Conservation (phyloP, 352 stramenopile species). For the Pythium chondricola region DNA sequence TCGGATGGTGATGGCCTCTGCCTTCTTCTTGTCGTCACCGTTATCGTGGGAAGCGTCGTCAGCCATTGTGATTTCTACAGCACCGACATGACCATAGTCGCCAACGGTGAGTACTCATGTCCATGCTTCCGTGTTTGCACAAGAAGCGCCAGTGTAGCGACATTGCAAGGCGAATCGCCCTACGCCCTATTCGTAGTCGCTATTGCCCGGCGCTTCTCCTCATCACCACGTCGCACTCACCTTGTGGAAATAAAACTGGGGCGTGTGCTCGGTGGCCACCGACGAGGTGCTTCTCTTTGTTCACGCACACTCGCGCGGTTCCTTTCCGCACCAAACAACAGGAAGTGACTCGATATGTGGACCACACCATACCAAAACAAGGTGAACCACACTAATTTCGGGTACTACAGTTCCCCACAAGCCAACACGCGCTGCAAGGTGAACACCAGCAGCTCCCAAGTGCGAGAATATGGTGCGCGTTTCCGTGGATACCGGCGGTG, state of each 20-base stretch:
- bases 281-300: no score
- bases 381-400: conserved; percentile 18
- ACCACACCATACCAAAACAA: conserved; percentile 8
- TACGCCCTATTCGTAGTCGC: no score
- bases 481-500: neutral
- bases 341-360: neutral
- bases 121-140: no score
- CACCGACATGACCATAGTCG: neutral
- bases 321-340: no score
- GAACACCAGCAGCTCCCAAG: conserved; percentile 6
- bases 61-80: conserved; percentile 32
- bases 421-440: conserved; percentile 10
- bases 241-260: no score
- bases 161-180: no score
- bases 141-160: no score
- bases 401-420: neutral
- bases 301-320: no score
- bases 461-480: conserved; percentile 18
- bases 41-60: conserved; percentile 56
- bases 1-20: conserved; percentile 83
- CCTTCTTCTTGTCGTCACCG: conserved; percentile 83
- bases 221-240: no score
- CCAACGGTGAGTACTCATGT: no score
- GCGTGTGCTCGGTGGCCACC: no score
- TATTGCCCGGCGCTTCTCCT: no score